Evolutionary conservation across 306 rosid species (phyloP).

Genomic region (Mucuna pruriens): DNA sequence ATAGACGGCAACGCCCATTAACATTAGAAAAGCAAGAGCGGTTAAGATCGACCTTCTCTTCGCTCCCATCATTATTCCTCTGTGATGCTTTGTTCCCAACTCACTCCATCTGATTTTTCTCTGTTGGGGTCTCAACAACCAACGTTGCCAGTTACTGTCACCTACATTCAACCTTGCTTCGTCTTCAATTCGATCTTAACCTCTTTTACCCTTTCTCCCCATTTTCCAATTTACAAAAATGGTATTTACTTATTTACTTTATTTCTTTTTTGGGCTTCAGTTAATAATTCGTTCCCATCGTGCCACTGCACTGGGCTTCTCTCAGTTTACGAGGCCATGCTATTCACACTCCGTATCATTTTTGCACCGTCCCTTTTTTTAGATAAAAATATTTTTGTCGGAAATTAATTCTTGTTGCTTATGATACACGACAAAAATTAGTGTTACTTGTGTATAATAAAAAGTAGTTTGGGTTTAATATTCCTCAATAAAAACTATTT

Average conservation of each 20-base stretch:
- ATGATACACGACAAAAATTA: too few relatives aligned
- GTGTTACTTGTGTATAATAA: too few relatives aligned
- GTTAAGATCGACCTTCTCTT: conserved; percentile 37
- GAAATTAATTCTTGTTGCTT: too few relatives aligned
- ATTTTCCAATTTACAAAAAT: background rate
- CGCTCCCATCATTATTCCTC: conserved; percentile 45
- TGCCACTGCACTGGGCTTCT: background rate
- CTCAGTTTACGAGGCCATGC: too few relatives aligned
- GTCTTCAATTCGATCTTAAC: background rate
- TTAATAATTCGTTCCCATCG: too few relatives aligned
- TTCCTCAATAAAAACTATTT: too few relatives aligned
- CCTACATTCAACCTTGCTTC: conserved; percentile 14
- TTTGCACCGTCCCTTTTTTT: too few relatives aligned
- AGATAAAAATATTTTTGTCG: too few relatives aligned
- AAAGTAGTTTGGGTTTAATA: too few relatives aligned
- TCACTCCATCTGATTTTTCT: conserved; percentile 36
- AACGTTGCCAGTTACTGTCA: conserved; percentile 1
- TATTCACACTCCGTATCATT: too few relatives aligned
- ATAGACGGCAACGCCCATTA: conserved; percentile 71
- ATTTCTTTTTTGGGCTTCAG: background rate
- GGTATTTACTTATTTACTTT: background rate
- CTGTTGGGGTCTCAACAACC: conserved; percentile 25
- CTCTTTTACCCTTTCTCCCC: background rate
- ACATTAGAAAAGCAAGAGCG: conserved; percentile 55
- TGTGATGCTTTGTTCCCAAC: background rate